Percentiles rank a stretch among this genome's conserved stretches.
Evolutionary conservation across 495 filamentous ascomycete genomes (phyloP).

Genomic region (Glutinoglossum americanum): DNA sequence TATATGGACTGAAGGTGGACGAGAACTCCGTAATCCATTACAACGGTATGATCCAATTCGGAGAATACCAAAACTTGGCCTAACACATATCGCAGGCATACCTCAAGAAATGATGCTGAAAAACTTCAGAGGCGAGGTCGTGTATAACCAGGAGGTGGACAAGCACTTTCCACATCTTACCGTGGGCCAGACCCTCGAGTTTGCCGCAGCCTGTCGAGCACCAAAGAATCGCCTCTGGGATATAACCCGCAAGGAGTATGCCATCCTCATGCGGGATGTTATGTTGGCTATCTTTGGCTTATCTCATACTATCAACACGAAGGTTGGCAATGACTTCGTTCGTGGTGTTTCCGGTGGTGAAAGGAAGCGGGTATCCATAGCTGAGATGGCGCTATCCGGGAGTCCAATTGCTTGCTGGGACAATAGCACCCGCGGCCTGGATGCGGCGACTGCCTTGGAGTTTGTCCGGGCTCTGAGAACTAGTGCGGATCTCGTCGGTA

Average conservation of each 20-base stretch:
- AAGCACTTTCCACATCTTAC: conserved; percentile 54
- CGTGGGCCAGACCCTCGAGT: conserved; percentile 45
- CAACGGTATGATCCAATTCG: conserved; percentile 10
- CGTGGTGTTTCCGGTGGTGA: conserved; percentile 53
- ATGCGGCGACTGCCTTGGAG: conserved; percentile 63
- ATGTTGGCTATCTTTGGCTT: conserved; percentile 64
- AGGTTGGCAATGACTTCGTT: conserved; percentile 43
- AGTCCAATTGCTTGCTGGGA: conserved; percentile 64
- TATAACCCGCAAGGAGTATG: conserved; percentile 39
- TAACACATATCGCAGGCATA: neutral
- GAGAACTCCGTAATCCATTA: conserved; percentile 45
- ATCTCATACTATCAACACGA: conserved; percentile 43
- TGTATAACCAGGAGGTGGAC: conserved; percentile 31
- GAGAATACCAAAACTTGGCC: neutral
- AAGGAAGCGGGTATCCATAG: conserved; percentile 50
- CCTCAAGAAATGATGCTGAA: conserved; percentile 2
- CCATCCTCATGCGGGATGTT: conserved; percentile 41
- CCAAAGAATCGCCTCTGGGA: conserved; percentile 39
- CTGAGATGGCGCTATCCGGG: conserved; percentile 36
- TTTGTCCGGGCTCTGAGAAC: conserved; percentile 49
- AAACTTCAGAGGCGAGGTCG: conserved; percentile 5
- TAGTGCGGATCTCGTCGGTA: conserved; percentile 40
- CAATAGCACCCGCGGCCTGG: conserved; percentile 60
- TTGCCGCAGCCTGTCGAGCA: conserved; percentile 47
- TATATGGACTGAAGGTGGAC: conserved; percentile 47